These are phyloP conservation scores for Aspergillus egyptiacus DNA, from an alignment of 495 filamentous ascomycete genomes.

Conservation along the genomic window DNA sequence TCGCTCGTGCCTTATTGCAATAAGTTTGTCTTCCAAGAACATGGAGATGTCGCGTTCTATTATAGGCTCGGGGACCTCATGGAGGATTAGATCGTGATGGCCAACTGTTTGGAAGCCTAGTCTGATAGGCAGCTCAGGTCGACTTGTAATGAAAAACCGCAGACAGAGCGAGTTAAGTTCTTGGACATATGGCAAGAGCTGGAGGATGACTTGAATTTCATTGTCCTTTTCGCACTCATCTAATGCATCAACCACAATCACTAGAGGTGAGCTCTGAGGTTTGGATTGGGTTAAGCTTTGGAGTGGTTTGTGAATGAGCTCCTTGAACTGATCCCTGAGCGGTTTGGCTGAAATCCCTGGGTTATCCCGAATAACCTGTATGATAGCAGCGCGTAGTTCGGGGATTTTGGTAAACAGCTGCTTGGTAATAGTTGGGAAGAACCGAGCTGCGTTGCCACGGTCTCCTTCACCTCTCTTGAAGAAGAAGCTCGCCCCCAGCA, in stretches of 20 bases:
- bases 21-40: constrained; percentile 20
- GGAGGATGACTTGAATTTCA: constrained; percentile 36
- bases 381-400: constrained; percentile 23
- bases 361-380: constrained; percentile 32
- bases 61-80: constrained; percentile 11
- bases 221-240: constrained; percentile 46
- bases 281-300: neutral
- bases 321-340: constrained; percentile 39
- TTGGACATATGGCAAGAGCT: constrained; percentile 23
- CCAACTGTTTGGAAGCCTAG: constrained; percentile 19
- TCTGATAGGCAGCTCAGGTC: constrained; percentile 42
- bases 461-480: constrained; percentile 17
- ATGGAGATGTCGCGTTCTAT: constrained; percentile 26
- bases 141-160: constrained; percentile 32
- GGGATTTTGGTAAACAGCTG: constrained; percentile 32
- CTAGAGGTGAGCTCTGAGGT: constrained; percentile 6
- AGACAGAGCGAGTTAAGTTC: constrained; percentile 7
- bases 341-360: constrained; percentile 27
- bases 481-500: neutral
- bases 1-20: constrained; percentile 10
- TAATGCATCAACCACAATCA: constrained; percentile 46
- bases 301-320: constrained; percentile 41
- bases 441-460: constrained; percentile 27
- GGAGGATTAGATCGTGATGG: constrained; percentile 7
- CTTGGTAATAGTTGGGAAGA: constrained; percentile 40